Percentiles rank a stretch among this genome's conserved stretches.
Conservation (phyloP, 225 moss, liverwort and hornwort genomes). For the Polytrichum commune region DNA sequence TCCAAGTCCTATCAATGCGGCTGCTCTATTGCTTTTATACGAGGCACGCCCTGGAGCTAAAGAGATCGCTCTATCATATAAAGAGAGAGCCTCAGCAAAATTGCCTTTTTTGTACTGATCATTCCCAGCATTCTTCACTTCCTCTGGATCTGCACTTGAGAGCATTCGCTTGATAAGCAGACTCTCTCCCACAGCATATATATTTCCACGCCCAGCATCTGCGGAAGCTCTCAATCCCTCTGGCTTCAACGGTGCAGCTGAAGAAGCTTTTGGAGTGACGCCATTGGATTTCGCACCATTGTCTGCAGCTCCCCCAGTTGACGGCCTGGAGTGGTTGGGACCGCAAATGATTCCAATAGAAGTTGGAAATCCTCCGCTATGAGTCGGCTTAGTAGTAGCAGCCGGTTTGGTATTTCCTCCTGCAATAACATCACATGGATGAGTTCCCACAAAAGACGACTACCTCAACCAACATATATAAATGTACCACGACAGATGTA, state of each 20-base stretch:
- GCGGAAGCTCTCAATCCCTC: constrained; percentile 45
- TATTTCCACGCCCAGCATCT: constrained; percentile 37
- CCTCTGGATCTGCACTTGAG: constrained; percentile 64
- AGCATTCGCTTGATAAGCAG: constrained; percentile 56
- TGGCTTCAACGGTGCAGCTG: constrained; percentile 29
- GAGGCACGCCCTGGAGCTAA: constrained; percentile 73
- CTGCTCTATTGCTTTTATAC: constrained; percentile 77
- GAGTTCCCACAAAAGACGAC: no score
- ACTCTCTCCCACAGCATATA: constrained; percentile 52
- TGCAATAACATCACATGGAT: constrained; percentile 25
- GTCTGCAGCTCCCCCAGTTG: constrained; percentile 27
- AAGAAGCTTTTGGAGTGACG: constrained; percentile 16
- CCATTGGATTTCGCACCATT: constrained; percentile 27
- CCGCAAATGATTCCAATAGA: constrained; percentile 48
- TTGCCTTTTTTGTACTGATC: constrained; percentile 82
- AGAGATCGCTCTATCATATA: constrained; percentile 77
- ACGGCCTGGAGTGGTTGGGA: constrained; percentile 36
- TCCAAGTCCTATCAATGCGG: constrained; percentile 77
- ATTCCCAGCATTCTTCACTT: constrained; percentile 76
- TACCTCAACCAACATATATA: no score
- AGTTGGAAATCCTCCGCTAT: constrained; percentile 30
- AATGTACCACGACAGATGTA: no score
- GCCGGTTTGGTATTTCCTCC: constrained; percentile 31
- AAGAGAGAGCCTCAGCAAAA: constrained; percentile 73
- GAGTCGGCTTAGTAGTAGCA: constrained; percentile 22